Evolutionary conservation across 176 grass and related monocot species (phyloP).

Genomic region (Hyparrhenia diplandra): DNA sequence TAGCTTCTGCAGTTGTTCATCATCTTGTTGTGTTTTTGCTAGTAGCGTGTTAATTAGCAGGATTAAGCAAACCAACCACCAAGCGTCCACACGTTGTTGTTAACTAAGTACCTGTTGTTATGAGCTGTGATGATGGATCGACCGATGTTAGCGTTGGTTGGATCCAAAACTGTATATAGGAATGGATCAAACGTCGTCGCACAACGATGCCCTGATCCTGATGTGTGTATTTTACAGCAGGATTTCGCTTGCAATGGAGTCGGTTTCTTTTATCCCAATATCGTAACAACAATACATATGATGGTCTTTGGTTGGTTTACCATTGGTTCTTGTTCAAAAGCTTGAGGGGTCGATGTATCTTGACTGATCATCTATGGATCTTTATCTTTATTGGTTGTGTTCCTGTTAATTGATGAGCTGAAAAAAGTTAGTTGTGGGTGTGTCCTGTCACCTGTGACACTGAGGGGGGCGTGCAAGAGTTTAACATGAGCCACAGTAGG

Average conservation of each 20-base stretch:
- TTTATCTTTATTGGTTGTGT: not conserved
- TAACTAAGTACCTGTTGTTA: not conserved
- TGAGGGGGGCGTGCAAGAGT: too few relatives aligned
- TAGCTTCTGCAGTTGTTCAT: not conserved
- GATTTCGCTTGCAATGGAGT: slow-evolving; percentile 7
- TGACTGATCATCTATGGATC: not conserved
- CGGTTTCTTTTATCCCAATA: not conserved
- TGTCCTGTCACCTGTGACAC: not conserved
- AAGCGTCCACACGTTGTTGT: not conserved
- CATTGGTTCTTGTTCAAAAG: not conserved
- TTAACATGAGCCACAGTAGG: slow-evolving; percentile 8
- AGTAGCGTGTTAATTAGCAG: slow-evolving; percentile 31
- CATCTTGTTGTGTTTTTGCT: slow-evolving; percentile 32
- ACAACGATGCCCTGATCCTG: not conserved
- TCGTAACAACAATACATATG: not conserved
- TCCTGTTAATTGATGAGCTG: not conserved
- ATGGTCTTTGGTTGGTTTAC: not conserved
- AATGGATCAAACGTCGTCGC: not conserved
- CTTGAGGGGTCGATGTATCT: not conserved
- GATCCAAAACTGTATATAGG: slow-evolving; percentile 23
- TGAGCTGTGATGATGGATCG: slow-evolving; percentile 12
- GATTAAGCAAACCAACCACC: not conserved
- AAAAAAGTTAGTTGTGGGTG: not conserved
- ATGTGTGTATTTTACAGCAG: slow-evolving; percentile 13
- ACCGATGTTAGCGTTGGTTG: not conserved